Conservation (phyloP, 2,329 filamentous ascomycete genomes). For the Metarhizium anisopliae region DNA sequence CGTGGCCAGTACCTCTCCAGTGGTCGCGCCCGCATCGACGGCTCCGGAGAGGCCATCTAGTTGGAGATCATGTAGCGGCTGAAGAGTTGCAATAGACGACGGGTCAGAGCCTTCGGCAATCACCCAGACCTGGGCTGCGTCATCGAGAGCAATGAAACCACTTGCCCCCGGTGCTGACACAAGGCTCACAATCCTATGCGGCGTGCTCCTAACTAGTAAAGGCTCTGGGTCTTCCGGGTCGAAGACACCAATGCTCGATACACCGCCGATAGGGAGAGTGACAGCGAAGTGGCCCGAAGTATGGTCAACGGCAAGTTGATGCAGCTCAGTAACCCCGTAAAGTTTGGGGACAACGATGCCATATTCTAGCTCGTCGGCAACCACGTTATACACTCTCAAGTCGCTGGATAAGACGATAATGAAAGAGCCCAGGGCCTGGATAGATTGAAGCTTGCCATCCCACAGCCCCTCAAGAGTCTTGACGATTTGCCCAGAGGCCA, state of each 20-base stretch:
- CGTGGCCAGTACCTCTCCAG: slow-evolving; percentile 24
- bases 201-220: slow-evolving; percentile 47
- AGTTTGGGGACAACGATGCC: slow-evolving; percentile 46
- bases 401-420: slow-evolving; percentile 67
- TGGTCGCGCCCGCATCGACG: slow-evolving; percentile 16
- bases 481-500: slow-evolving; percentile 56
- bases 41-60: slow-evolving; percentile 31
- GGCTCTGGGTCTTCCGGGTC: slow-evolving; percentile 49
- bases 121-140: slow-evolving; percentile 63
- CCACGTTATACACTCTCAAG: slow-evolving; percentile 75
- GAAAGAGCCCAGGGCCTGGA: slow-evolving; percentile 64
- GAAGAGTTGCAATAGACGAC: slow-evolving; percentile 40
- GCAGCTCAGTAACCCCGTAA: slow-evolving; percentile 33
- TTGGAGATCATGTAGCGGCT: slow-evolving; percentile 45
- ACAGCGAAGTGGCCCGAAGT: slow-evolving; percentile 58
- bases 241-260: slow-evolving; percentile 58
- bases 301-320: slow-evolving; percentile 64
- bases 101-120: slow-evolving; percentile 50
- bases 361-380: slow-evolving; percentile 66
- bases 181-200: slow-evolving; percentile 55
- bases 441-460: slow-evolving; percentile 53
- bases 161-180: slow-evolving; percentile 53
- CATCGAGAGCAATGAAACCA: slow-evolving; percentile 69
- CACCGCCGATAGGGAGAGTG: slow-evolving; percentile 37
- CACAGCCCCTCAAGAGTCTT: slow-evolving; percentile 61